Percentiles rank a stretch among this genome's conserved stretches.
Evolutionary conservation across 192 early-diverging fungal genomes (phyloP).

Genomic region (Entomortierella chlamydospora): DNA sequence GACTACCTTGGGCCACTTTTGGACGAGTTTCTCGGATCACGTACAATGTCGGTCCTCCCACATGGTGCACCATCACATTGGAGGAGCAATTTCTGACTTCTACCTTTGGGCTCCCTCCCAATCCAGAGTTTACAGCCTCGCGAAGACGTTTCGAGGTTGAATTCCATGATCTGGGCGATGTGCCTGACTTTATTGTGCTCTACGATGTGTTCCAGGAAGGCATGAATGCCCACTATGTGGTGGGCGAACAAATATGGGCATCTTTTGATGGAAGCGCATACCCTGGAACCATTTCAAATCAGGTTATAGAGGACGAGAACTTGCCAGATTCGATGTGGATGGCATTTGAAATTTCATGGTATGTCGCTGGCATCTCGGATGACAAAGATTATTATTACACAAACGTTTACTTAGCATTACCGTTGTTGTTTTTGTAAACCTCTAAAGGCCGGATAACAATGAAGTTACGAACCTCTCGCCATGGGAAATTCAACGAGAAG

Average conservation of each 20-base stretch:
- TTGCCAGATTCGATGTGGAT: conserved; percentile 63
- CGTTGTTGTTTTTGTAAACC: neutral
- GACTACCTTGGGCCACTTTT: conserved; percentile 60
- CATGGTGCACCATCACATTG: conserved; percentile 67
- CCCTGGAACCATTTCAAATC: conserved; percentile 63
- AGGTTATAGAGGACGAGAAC: conserved; percentile 53
- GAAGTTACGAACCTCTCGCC: conserved; percentile 49
- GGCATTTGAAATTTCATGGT: conserved; percentile 64
- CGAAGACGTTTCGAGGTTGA: conserved; percentile 63
- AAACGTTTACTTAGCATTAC: no score
- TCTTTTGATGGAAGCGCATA: conserved; percentile 75
- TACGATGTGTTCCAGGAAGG: conserved; percentile 70
- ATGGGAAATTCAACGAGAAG: conserved; percentile 53
- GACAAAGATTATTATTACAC: neutral
- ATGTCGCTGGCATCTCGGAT: conserved; percentile 9
- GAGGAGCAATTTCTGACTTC: conserved; percentile 59
- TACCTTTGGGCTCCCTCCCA: conserved; percentile 29
- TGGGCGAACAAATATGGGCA: conserved; percentile 69
- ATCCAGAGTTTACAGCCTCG: conserved; percentile 36
- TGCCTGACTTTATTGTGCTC: conserved; percentile 78
- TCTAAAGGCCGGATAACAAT: conserved; percentile 34
- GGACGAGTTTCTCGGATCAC: conserved; percentile 65
- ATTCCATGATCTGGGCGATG: conserved; percentile 77
- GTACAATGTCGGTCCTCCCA: conserved; percentile 77
- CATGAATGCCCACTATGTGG: conserved; percentile 57